phyloP scores from a whole-genome alignment of 768 basidiomycete species.

The Termitomyces sp. region DNA sequence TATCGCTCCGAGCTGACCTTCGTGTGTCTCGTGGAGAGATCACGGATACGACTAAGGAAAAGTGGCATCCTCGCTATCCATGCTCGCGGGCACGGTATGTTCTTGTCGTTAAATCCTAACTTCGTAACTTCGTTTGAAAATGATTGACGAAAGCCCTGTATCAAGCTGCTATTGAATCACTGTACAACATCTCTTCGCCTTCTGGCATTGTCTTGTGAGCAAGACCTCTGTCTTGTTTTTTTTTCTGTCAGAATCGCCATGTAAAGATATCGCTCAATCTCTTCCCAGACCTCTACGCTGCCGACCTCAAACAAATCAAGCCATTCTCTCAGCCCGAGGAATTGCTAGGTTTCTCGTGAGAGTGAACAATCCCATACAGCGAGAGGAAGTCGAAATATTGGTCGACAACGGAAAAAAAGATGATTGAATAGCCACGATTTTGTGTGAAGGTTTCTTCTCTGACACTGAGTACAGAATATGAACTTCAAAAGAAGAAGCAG shows the following conservation, averaged over 20 bases:
- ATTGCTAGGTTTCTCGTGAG: not conserved
- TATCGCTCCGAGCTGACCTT: no score
- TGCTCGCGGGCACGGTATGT: no score
- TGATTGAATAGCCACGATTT: not conserved
- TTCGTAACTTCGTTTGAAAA: no score
- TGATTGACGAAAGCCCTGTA: no score
- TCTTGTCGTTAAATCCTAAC: no score
- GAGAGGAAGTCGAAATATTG: conserved; percentile 2
- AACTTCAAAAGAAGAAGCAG: not conserved
- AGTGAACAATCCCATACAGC: not conserved
- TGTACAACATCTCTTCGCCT: not conserved
- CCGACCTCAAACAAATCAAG: not conserved
- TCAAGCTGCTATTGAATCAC: no score
- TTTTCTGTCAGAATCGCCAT: not conserved
- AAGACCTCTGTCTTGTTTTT: no score
- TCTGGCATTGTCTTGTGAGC: conserved; percentile 1
- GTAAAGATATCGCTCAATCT: not conserved
- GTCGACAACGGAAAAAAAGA: not conserved
- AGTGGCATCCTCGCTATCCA: no score
- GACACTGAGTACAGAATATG: not conserved
- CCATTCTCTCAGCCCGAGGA: conserved; percentile 1
- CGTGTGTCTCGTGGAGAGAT: no score
- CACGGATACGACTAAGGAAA: no score
- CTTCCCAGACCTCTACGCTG: no score
- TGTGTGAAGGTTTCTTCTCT: not conserved